A percentile compares a stretch with the other conserved stretches of the same genome.
These are phyloP conservation scores for Pseudogymnoascus destructans DNA, from an alignment of 2,329 filamentous ascomycete species.

Conservation along the genomic window DNA sequence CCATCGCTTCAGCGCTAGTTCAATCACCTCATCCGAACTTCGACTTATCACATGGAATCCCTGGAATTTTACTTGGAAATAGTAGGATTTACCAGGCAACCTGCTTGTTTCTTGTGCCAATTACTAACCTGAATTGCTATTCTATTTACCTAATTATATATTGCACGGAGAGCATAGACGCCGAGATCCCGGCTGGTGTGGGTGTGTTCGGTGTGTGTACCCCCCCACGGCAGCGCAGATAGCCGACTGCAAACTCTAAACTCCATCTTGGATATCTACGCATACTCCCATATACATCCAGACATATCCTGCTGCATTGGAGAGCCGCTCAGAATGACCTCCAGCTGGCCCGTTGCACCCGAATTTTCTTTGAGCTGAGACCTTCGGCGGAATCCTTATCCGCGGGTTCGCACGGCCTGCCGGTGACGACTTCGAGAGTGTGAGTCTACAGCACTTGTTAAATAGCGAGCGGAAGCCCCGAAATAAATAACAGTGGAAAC, in stretches of 20 bases:
- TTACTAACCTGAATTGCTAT: not conserved
- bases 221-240: not conserved
- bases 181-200: not conserved
- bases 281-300: not conserved
- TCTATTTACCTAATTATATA: not conserved
- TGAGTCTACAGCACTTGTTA: not conserved
- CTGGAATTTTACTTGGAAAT: not conserved
- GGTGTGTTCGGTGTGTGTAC: not conserved
- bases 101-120: not conserved
- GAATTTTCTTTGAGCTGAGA: conserved; percentile 1
- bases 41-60: conserved; percentile 7
- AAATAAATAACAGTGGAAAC: not conserved
- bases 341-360: not conserved
- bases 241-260: not conserved
- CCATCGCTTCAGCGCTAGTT: not conserved
- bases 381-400: not conserved
- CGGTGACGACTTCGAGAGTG: not conserved
- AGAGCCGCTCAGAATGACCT: not conserved
- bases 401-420: not conserved
- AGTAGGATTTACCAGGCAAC: not conserved
- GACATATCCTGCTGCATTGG: not conserved
- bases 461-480: not conserved
- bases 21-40: conserved; percentile 2
- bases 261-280: not conserved
- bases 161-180: not conserved